Percentiles rank a stretch among this genome's conserved stretches.
These are phyloP conservation scores for Botrytis cinerea DNA, from an alignment of 2,329 filamentous ascomycete genomes.

Conservation along the genomic window DNA sequence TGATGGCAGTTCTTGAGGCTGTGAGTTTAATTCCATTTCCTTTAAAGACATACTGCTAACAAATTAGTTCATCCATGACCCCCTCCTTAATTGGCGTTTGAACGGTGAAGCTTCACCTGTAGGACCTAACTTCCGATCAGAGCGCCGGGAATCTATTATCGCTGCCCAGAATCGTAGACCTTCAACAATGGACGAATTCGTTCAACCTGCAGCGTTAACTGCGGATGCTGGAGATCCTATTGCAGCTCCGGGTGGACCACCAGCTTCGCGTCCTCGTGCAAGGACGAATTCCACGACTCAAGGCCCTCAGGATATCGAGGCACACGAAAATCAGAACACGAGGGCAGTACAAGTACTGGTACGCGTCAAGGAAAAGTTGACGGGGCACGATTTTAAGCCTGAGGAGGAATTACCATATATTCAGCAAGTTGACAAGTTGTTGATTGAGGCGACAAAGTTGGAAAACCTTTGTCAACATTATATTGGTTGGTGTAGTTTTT, in stretches of 20 bases:
- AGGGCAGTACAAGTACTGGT: constrained; percentile 88
- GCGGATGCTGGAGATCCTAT: constrained; percentile 47
- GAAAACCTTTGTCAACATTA: constrained; percentile 99
- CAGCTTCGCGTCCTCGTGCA: constrained; percentile 53
- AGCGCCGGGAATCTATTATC: constrained; percentile 56
- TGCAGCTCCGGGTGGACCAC: constrained; percentile 47
- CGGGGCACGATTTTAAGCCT: constrained; percentile 86
- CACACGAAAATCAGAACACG: constrained; percentile 84
- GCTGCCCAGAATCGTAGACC: constrained; percentile 57
- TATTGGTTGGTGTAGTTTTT: constrained; percentile 98
- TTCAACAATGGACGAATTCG: constrained; percentile 67
- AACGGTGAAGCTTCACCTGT: constrained; percentile 61
- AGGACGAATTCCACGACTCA: constrained; percentile 60
- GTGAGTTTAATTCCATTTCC: constrained; percentile 57
- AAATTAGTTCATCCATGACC: constrained; percentile 92
- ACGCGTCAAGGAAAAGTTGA: constrained; percentile 93
- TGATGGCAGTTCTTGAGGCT: constrained; percentile 97
- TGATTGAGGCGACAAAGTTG: constrained; percentile 92
- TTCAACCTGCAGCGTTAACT: constrained; percentile 57
- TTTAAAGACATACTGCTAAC: constrained; percentile 25
- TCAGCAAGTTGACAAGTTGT: constrained; percentile 89
- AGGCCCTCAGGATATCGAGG: constrained; percentile 46
- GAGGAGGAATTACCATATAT: constrained; percentile 82
- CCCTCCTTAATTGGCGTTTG: constrained; percentile 96
- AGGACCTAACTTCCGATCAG: constrained; percentile 67